Evolutionary conservation across 495 filamentous ascomycete species (phyloP).

Genomic region (Podospora conica): DNA sequence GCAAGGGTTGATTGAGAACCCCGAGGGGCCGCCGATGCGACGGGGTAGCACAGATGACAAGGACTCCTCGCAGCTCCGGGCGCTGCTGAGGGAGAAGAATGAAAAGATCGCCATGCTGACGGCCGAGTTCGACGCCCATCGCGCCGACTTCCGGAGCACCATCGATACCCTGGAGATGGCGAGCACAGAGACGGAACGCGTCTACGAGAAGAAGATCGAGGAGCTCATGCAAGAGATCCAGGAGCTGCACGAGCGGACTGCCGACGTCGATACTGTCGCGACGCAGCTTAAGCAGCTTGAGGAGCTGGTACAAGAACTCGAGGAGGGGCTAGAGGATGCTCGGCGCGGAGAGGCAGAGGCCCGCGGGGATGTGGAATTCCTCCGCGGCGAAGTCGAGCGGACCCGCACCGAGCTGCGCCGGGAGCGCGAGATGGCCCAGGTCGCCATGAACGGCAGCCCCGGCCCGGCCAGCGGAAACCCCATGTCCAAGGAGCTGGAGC

Average conservation of each 20-base stretch:
- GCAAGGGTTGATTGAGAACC: conserved; percentile 58
- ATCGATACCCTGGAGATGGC: conserved; percentile 96
- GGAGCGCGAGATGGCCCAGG: conserved; percentile 82
- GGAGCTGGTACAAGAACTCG: conserved; percentile 90
- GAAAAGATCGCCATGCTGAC: conserved; percentile 91
- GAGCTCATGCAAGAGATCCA: conserved; percentile 81
- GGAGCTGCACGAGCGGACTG: conserved; percentile 70
- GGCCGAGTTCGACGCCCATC: conserved; percentile 88
- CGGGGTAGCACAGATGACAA: conserved; percentile 63
- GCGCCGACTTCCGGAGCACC: conserved; percentile 93
- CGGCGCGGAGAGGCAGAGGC: conserved; percentile 96
- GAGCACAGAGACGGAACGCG: conserved; percentile 93
- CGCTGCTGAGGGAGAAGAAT: conserved; percentile 86
- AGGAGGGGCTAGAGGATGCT: conserved; percentile 95
- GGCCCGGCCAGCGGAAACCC: conserved; percentile 41
- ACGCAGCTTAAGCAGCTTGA: conserved; percentile 89
- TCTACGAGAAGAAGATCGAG: conserved; percentile 88
- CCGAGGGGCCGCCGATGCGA: conserved; percentile 32
- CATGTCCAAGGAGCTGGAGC: conserved; percentile 71
- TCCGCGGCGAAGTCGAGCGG: conserved; percentile 91
- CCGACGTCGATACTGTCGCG: conserved; percentile 88
- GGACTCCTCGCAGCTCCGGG: conserved; percentile 70
- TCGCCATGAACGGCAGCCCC: conserved; percentile 48
- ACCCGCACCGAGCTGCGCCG: conserved; percentile 83
- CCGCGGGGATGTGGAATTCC: conserved; percentile 89